Percentiles rank a stretch among this genome's conserved stretches.
phyloP scores from a whole-genome alignment of 108 stramenopile genomes.

The Nannochloropsis gaditana region DNA sequence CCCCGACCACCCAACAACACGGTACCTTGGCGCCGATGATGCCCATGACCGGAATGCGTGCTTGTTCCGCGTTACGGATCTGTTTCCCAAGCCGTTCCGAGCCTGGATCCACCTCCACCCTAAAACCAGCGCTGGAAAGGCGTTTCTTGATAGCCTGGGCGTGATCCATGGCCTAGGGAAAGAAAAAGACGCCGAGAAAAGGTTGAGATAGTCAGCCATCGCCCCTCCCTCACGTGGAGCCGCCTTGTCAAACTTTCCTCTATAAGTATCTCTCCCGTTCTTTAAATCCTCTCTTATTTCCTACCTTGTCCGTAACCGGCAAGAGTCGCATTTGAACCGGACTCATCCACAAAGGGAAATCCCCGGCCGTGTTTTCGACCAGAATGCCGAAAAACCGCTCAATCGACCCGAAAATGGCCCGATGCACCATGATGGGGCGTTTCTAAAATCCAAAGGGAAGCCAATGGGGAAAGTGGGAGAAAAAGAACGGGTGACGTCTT shows the following conservation, averaged over 20 bases:
- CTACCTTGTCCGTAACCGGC: slow-evolving; percentile 86
- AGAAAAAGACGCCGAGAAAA: background rate
- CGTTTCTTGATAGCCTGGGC: slow-evolving; percentile 46
- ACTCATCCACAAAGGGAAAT: slow-evolving; percentile 90
- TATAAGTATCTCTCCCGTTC: too few species aligned
- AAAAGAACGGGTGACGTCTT: background rate
- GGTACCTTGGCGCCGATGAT: background rate
- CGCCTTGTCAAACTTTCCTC: background rate
- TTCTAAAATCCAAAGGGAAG: background rate
- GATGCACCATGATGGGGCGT: slow-evolving; percentile 59
- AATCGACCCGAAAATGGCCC: slow-evolving; percentile 94
- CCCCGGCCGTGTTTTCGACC: slow-evolving; percentile 86
- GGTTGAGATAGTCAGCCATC: background rate
- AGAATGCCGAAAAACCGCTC: slow-evolving; percentile 97
- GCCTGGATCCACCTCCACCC: slow-evolving; percentile 80
- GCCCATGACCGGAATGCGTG: slow-evolving; percentile 9
- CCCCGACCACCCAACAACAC: background rate
- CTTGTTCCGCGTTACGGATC: slow-evolving; percentile 83
- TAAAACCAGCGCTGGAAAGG: slow-evolving; percentile 67
- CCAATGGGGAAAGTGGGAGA: background rate
- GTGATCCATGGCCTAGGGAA: background rate
- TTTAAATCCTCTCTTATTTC: slow-evolving; percentile 39
- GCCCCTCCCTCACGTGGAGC: too few species aligned
- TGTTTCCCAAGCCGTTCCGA: slow-evolving; percentile 86
- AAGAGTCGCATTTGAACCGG: slow-evolving; percentile 82